Evolutionary conservation across 2,329 filamentous ascomycete genomes (phyloP).

Genomic region (Penicillium sp.): DNA sequence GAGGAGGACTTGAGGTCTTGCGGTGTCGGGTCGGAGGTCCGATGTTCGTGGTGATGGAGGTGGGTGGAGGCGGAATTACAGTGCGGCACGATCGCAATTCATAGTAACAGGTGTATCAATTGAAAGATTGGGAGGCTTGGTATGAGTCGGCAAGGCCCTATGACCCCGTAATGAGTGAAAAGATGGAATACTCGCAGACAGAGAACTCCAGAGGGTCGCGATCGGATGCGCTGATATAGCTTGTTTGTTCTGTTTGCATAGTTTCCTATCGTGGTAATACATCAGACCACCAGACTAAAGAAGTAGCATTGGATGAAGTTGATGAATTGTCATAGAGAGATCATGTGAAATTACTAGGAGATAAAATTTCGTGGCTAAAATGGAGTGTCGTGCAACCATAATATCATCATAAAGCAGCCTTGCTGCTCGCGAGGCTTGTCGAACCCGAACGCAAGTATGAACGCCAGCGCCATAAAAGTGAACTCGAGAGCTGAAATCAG

Average conservation of each 20-base stretch:
- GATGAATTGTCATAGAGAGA: not conserved
- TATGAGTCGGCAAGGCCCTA: not conserved
- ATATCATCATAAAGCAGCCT: not conserved
- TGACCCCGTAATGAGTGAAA: not conserved
- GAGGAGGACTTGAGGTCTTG: not conserved
- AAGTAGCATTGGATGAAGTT: not conserved
- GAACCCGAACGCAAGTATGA: not conserved
- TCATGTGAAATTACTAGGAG: not conserved
- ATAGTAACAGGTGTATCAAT: not conserved
- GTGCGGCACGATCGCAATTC: not conserved
- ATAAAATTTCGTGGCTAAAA: not conserved
- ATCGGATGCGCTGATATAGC: constrained; percentile 12
- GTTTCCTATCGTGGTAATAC: not conserved
- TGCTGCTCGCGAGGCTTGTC: not conserved
- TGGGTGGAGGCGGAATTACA: not conserved
- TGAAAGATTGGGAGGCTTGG: not conserved
- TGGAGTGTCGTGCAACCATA: not conserved
- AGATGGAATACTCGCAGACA: not conserved
- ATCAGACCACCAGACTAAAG: not conserved
- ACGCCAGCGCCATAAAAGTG: not conserved
- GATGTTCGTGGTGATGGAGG: not conserved
- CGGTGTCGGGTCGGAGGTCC: not conserved
- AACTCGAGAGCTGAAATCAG: not conserved
- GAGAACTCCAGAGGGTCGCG: not conserved
- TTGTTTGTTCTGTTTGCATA: constrained; percentile 27